A percentile compares a stretch with the other conserved stretches of the same genome.
phyloP scores from a whole-genome alignment of 2,329 filamentous ascomycete species.

The Aureobasidium musti region DNA sequence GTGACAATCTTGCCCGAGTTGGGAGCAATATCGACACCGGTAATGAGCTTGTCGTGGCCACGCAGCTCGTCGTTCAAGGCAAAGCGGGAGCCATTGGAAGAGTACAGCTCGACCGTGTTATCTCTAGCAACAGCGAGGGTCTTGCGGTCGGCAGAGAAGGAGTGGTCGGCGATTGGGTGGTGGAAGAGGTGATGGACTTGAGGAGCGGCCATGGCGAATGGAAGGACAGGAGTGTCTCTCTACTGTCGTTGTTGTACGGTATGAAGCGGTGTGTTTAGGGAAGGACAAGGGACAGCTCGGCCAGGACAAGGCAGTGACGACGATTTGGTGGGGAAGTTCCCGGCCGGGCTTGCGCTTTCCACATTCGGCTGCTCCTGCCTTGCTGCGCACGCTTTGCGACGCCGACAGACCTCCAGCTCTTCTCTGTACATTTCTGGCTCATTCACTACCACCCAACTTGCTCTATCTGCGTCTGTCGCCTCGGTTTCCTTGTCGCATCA shows the following conservation, averaged over 20 bases:
- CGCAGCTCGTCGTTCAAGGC: conserved; percentile 88
- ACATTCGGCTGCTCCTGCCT: neutral
- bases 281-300: neutral
- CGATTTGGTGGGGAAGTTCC: conserved; percentile 3
- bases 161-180: conserved; percentile 94
- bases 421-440: conserved; percentile 1
- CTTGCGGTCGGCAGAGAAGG: conserved; percentile 88
- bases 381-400: neutral
- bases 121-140: conserved; percentile 91
- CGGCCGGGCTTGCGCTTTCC: neutral
- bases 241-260: conserved; percentile 68
- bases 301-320: conserved; percentile 21
- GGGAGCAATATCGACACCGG: conserved; percentile 92
- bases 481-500: neutral
- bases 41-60: conserved; percentile 96
- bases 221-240: conserved; percentile 87
- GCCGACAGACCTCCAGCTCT: neutral
- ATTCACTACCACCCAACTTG: neutral
- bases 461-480: neutral
- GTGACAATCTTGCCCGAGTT: conserved; percentile 91
- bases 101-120: conserved; percentile 85
- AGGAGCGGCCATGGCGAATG: conserved; percentile 71
- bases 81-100: conserved; percentile 70
- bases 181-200: conserved; percentile 98
- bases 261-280: conserved; percentile 6